phyloP scores from a whole-genome alignment of 441 rosid genomes.

The Adansonia grandidieri region DNA sequence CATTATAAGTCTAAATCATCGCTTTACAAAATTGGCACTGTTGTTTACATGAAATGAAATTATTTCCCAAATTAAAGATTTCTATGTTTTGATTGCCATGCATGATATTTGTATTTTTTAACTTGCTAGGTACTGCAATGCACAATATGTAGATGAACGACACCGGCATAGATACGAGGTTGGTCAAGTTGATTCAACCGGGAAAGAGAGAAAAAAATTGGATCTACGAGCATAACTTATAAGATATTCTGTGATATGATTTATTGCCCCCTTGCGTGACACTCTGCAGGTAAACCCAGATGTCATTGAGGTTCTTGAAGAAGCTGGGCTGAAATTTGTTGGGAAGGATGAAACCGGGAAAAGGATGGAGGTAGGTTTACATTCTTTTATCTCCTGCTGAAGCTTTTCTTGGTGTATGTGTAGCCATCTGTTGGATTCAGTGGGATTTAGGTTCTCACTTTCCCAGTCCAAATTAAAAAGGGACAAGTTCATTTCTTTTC shows the following conservation, averaged over 20 bases:
- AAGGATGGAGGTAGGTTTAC: slow-evolving; percentile 60
- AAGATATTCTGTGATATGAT: slow-evolving; percentile 15
- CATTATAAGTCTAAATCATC: background rate
- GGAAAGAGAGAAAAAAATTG: background rate
- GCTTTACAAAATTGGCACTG: background rate
- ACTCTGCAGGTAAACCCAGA: slow-evolving; percentile 70
- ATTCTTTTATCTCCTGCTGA: background rate
- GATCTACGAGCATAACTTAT: slow-evolving; percentile 11
- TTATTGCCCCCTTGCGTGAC: slow-evolving; percentile 14
- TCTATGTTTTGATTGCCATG: slow-evolving; percentile 6
- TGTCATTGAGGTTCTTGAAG: slow-evolving; percentile 56
- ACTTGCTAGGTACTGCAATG: slow-evolving; percentile 50
- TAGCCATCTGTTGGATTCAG: background rate
- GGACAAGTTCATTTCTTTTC: slow-evolving; percentile 11
- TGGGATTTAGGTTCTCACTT: background rate
- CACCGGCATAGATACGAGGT: slow-evolving; percentile 85
- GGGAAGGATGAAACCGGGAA: slow-evolving; percentile 76
- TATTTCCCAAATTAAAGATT: background rate
- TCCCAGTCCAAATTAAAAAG: background rate
- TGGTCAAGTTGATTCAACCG: slow-evolving; percentile 28
- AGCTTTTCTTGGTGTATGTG: background rate
- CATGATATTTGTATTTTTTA: slow-evolving; percentile 11
- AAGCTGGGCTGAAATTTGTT: slow-evolving; percentile 68
- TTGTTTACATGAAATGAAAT: background rate
- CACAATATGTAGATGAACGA: slow-evolving; percentile 56